Evolutionary conservation across 768 basidiomycete genomes (phyloP), one percentile per base, ranked within the genome.

Genomic region (Pleurotus pulmonarius): DNA sequence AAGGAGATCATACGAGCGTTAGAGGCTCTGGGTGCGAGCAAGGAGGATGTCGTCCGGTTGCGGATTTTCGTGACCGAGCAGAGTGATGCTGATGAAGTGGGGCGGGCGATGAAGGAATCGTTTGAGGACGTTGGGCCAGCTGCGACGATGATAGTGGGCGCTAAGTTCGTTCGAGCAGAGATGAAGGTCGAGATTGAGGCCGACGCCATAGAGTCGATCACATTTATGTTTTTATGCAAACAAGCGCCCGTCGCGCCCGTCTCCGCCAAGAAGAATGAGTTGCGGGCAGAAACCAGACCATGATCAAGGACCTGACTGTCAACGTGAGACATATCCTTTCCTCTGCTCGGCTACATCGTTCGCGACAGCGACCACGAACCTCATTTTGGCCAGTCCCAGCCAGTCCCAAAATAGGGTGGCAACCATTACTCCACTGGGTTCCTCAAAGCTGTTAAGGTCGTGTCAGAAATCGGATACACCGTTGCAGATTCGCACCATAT

Each of bases 101-200:
- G 75, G 37, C 58, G 60, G 20, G 75, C 74, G 6, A 55, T 81
- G 69, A 79, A 75, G 64, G 76, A 77, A 51, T 64, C 62, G 1
- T 69, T 81, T 59, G 76, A 74, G 5, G 69, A 69, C 15, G 70
- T 77, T 1, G 68, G 65, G 2, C 79, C 78, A 5, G 75, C 77
- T n/a, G 80, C 80, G 12, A 81, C 80, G 40, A 80, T 82, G 77
- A 75, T 82, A 39, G 65, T 81, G 37, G 81, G 81, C 8, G 69
- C 72, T 9, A 64, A 66, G 44, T 81, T 82, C 57, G 78, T 81
- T 12, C 65, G 69, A 39, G 53, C 66, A 5, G 73, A 75, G 9
- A 82, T 83, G 81, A 76, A 69, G 61, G 80, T 82, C 5, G 82
- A 82, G 59, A 80, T 83, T 39, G 81, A 83, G 64, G 80, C 78